Base-by-base conservation (phyloP, 2,329 filamentous ascomycete genomes). In the Claviceps humidiphila region DNA sequence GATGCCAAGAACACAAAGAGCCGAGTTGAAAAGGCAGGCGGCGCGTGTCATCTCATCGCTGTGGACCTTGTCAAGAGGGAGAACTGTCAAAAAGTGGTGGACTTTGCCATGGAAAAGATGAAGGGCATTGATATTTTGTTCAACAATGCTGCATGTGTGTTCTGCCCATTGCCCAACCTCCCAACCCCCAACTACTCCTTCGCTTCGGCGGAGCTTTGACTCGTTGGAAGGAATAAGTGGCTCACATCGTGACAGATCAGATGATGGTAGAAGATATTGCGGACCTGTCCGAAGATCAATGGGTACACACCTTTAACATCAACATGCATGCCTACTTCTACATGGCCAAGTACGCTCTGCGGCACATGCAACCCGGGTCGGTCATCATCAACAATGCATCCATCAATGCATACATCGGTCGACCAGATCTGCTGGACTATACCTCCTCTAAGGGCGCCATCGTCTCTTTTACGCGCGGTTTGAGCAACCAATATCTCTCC, bases 321-420 rank as follows among this genome's bases (percentile, higher is more conserved):
- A 94, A 93, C 70, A 89, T 93, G 61, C 84, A 91, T 66, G 78
- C 85, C 3, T 84, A 81, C 71, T 93, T 89, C 74, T 91, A 82
- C 70, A 73, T 91, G 39, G 77, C 86, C 55, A 93, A 93, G 66
- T 88, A 90, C 62, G 69, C 76, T 13, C 73, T 93, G 11, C 81
- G 81, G 0, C 84, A 90, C 67, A 85, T 93, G 81, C 78, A 80
- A 62, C 66, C 67, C n/a, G 87, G 88, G 39, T 76, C 80, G 52
- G 82, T 80, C 26, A 89, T 94, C 65, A 89, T 94, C 75, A 93
- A 91, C 72, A 89, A 88, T 64, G 82, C 86, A 45, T 89, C 85
- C 37, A 83, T 93, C 64, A 91, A 91, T 65, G 85, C 83, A 26
- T 93, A 91, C 68, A 78, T 89, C 53, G 87, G 87, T 41, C 84